These are phyloP conservation scores for Ogataea nonfermentans DNA, from an alignment of 805 yeast species.

Conservation along the genomic window DNA sequence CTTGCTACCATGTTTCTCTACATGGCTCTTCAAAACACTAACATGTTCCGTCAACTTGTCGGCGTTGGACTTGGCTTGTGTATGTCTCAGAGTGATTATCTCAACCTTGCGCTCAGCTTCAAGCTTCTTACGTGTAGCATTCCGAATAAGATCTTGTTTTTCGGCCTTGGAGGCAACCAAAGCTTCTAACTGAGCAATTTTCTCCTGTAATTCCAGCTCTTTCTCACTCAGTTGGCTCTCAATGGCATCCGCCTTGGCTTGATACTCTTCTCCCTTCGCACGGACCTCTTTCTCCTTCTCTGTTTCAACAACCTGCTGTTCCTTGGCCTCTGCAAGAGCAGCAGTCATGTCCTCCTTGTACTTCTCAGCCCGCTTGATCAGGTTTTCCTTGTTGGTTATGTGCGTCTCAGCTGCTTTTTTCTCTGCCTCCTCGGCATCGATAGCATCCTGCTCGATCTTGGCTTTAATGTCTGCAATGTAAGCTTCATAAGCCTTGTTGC, in stretches of 20 bases:
- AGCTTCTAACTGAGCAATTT: slow-evolving; percentile 35
- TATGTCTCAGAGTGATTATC: slow-evolving; percentile 36
- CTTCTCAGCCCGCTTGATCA: slow-evolving; percentile 43
- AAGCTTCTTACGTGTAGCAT: slow-evolving; percentile 36
- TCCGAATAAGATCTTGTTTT: slow-evolving; percentile 30
- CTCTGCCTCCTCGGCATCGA: slow-evolving; percentile 47
- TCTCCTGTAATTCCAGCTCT: slow-evolving; percentile 37
- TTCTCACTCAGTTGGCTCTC: slow-evolving; percentile 38
- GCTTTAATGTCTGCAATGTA: slow-evolving; percentile 41
- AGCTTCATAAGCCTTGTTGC: slow-evolving; percentile 34
- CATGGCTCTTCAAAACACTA: slow-evolving; percentile 40
- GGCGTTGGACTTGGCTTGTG: slow-evolving; percentile 38
- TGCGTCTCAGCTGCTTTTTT: slow-evolving; percentile 46
- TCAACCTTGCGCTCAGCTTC: slow-evolving; percentile 39
- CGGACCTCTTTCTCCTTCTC: slow-evolving; percentile 37
- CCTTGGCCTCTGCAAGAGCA: slow-evolving; percentile 31
- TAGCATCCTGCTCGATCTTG: slow-evolving; percentile 45
- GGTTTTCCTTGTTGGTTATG: slow-evolving; percentile 41
- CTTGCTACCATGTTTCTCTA: slow-evolving; percentile 45
- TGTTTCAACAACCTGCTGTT: slow-evolving; percentile 30
- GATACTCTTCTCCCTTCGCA: slow-evolving; percentile 40
- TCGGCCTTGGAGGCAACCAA: slow-evolving; percentile 43
- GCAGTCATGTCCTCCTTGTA: slow-evolving; percentile 36
- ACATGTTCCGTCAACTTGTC: slow-evolving; percentile 42
- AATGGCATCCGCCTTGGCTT: slow-evolving; percentile 37